Percentiles rank a stretch among this genome's conserved stretches.
Evolutionary conservation across 495 filamentous ascomycete genomes (phyloP).

Genomic region (Neurospora hispaniola): DNA sequence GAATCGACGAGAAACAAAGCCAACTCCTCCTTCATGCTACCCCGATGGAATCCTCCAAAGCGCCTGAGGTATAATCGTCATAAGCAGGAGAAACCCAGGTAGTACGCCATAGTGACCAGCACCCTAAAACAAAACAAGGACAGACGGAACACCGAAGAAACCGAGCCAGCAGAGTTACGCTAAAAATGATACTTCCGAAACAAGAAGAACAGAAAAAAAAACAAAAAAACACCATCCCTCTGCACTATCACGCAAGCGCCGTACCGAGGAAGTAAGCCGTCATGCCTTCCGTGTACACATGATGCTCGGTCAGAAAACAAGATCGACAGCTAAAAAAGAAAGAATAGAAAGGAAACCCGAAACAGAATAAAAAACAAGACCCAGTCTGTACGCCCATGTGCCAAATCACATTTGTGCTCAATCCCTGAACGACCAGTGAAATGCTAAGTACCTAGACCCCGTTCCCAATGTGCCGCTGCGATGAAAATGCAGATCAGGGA

Average conservation of each 20-base stretch:
- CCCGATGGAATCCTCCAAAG: neutral
- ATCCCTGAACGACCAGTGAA: conserved; percentile 11
- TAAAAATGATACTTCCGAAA: neutral
- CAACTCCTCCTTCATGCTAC: neutral
- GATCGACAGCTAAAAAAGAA: neutral
- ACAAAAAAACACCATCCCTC: neutral
- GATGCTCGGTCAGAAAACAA: neutral
- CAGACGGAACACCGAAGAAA: neutral
- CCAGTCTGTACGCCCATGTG: neutral
- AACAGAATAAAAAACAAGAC: neutral
- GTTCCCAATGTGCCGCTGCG: neutral
- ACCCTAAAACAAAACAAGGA: neutral
- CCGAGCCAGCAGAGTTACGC: neutral
- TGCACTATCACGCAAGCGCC: neutral
- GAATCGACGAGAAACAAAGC: neutral
- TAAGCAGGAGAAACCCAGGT: neutral
- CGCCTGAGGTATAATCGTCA: neutral
- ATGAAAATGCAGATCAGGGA: conserved; percentile 3
- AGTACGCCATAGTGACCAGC: neutral
- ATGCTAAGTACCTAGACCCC: conserved; percentile 9
- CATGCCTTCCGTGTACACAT: neutral
- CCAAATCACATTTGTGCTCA: conserved; percentile 1
- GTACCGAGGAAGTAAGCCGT: neutral
- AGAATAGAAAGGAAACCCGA: neutral
- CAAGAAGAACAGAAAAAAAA: too few species aligned